Base-by-base conservation (phyloP, 768 basidiomycete genomes). In the Baorangia bicolor region DNA sequence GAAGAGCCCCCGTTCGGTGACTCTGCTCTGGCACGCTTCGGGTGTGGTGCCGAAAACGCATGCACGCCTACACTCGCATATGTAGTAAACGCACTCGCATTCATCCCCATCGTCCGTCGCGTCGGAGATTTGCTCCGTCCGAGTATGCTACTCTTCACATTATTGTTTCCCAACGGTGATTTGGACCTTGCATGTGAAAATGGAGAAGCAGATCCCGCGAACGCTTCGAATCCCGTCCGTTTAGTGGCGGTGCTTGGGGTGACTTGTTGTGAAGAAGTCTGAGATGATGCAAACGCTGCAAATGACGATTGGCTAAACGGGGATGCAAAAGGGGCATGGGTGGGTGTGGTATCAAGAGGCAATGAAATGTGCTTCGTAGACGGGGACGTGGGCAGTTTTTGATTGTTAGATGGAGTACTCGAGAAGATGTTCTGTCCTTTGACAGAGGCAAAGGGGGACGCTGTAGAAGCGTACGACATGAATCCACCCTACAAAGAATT, bases 401-500 rank as follows among this genome's bases (percentile, higher is more conserved):
- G 62, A 78, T 57, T 49, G 37, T 57, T 68, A 41, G 59, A 35
- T 30, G 58, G 16, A 8, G 56, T 57, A 28, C 62, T 57, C 27
- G 67, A 67, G 51, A 81, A 78, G 27, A 79, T 59, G 64, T 81
- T 88, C 56, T 85, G 81, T 44, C 88, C 90, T 61, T 86, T 89
- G 64, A 88, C 83, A 44, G 81, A 71, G 14, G 87, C 84, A 63
- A 92, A 92, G 5, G 90, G 89, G 2, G 90, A 91, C 52, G 76
- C 79, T 12, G 82, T 74, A 3, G 88, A 86, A 13, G 90, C 89
- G 63, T 90, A 92, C 2, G 88, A 86, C 81, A 86, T 85, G 69
- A 92, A 92, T 25, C 90, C 90, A 50, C 81, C 74, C 87, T 88
- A 48, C 34, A 42, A 49, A 43, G 39, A 38, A 41, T 14, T 56